Evolutionary conservation across 2,329 filamentous ascomycete species (phyloP), one percentile per base, ranked within the genome.

Genomic region (Chaetomium globosum): DNA sequence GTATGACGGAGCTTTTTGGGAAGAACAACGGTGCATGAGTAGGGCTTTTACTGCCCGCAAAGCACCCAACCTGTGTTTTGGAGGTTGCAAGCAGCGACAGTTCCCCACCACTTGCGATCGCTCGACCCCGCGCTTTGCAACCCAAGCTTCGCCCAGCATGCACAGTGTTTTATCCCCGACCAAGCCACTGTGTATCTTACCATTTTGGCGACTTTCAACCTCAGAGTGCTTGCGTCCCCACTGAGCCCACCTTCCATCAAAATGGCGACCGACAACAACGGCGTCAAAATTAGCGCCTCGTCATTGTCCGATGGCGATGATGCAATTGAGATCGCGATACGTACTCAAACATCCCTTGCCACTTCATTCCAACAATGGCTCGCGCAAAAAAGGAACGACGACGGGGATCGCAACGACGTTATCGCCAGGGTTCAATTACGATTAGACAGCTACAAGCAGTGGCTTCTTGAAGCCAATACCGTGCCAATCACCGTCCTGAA

Each of bases 1-100:
- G 78, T 65, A 68, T 83, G 48, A 78, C 77, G 39, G 80, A 83
- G 65, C 73, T 84, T 10, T 83, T 83, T 69, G 67, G 66, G 23
- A 65, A 64, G 51, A 67, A 67, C 33, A 69, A 63, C 39, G 58
- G 63, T 1, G 68, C 33, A 8, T 64, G 60, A 58, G 21, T 49
- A 16, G 7, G 33, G 16, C 6, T n/a, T n/a, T n/a, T 16, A 7
- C 16, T 43, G 39, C 16, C 39, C 16, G 5, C 16, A 43, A 16
- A n/a, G 39, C 16, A 19, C 13, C 7, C 6, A n/a, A 43, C 39
- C 39, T 7, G 36, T 16, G 39, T n/a, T n/a, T 43, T 43, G 16
- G 39, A 43, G 16, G 16, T 1, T n/a, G 39, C 16, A 43, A 1
- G 13, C 36, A 6, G 5, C 36, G 36, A 6, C 36, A 39, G 36